These are phyloP conservation scores for Pythium folliculosum DNA, from an alignment of 352 stramenopile genomes.

Conservation along the genomic window DNA sequence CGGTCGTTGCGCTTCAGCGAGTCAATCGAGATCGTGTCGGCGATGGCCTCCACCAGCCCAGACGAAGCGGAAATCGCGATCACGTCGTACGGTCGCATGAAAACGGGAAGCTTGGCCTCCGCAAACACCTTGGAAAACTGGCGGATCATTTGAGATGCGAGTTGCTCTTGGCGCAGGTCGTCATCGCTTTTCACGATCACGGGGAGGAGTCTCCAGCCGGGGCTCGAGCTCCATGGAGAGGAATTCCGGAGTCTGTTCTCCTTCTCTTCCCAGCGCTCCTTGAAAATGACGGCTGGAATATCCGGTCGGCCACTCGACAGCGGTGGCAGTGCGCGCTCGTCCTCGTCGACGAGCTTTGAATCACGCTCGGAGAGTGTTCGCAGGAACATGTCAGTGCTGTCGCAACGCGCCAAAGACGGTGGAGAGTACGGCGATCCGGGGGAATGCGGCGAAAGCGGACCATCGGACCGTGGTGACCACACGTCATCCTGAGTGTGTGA, in stretches of 20 bases:
- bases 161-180: conserved; percentile 97
- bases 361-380: conserved; percentile 70
- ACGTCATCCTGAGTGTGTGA: conserved; percentile 21
- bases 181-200: conserved; percentile 99
- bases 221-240: conserved; percentile 82
- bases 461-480: conserved; percentile 71
- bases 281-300: conserved; percentile 86
- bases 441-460: conserved; percentile 51
- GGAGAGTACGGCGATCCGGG: conserved; percentile 61
- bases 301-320: conserved; percentile 32
- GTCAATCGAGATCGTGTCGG: conserved; percentile 97
- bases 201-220: conserved; percentile 89
- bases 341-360: conserved; percentile 60
- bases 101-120: conserved; percentile 93
- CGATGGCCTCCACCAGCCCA: conserved; percentile 96
- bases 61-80: conserved; percentile 93
- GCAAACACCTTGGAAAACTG: conserved; percentile 95
- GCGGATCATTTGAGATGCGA: conserved; percentile 96
- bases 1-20: conserved; percentile 96
- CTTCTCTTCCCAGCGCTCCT: conserved; percentile 95
- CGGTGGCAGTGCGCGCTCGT: conserved; percentile 41
- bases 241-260: conserved; percentile 87
- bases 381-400: conserved; percentile 79
- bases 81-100: conserved; percentile 96
- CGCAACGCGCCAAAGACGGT: conserved; percentile 55